Evolutionary conservation across 305 asterid species (phyloP), one percentile per base, ranked within the genome.

Genomic region (Caryopteris hybrid): DNA sequence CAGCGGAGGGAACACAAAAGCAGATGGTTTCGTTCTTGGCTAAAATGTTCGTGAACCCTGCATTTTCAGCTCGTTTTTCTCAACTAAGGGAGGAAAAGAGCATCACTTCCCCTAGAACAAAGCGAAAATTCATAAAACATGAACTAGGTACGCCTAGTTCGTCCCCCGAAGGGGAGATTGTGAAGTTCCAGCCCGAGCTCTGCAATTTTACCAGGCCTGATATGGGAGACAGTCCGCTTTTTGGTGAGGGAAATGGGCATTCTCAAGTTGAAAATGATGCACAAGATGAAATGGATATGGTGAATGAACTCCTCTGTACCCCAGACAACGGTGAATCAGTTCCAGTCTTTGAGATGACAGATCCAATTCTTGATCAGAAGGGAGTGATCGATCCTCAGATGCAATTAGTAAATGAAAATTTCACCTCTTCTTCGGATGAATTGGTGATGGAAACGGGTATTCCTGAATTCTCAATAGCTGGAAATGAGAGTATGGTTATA

Each of bases 21-120:
- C 87, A 79, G 79, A 82, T 86, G 82, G 84, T 90, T 59, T 80
- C 97, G 2, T 90, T 88, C 88, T 71, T 90, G 90, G 94, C 89
- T 33, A 81, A 79, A 71, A 78, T 86, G 82, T 63, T 88, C 38
- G 77, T 80, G 46, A 84, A 81, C 59, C 89, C 91, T 4, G 56
- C 70, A 2, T 66, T 85, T 51, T 23, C 79, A 18, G 64, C 76
- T 48, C 78, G 68, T 43, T 68, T 86, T 41, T 66, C 68, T 57
- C 74, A 71, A 53, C 71, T 14, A 43, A 78, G 63, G 80, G 79
- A 71, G 63, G 77, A 69, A 29, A 74, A 65, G 46, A 59, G 67
- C 76, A 79, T 90, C 39, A 47, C 80, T 73, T 58, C 80, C 3
- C 77, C 87, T 6, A 77, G 82, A 81, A 64, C 76, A 29, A 69